Base-by-base conservation (phyloP, 2,329 filamentous ascomycete species). In the Fusarium continuum region DNA sequence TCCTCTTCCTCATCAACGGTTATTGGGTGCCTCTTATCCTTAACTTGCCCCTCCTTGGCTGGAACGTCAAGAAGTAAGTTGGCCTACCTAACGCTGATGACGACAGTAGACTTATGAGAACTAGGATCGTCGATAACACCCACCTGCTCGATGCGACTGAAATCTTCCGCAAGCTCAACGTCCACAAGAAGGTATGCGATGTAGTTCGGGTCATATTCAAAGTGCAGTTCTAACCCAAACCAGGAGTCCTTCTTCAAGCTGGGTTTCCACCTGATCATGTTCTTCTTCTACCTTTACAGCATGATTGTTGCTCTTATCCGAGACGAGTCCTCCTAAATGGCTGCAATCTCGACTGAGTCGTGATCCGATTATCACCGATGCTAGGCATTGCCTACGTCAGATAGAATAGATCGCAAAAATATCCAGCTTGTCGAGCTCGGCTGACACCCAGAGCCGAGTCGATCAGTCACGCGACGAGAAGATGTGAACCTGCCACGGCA, bases 201-300 rank as follows among this genome's bases (percentile, higher is more conserved):
- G 25, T 14, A 35, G 16, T 31, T 36, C 25, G 11, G 5, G n/a
- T 20, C 29, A 9, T 11, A 39, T 19, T 6, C 41, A 41, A 39
- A 32, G 26, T 13, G 44, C 44, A 47, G 25, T 19, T 49, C 68
- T 75, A 68, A 77, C 58, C 2, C 14, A 59, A 65, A 50, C 73
- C 54, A 97, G 93, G 95, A 99, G 87, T 98, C 95, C 1, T 99
- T 99, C 79, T 89, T 95, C 83, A 99, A 99, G 83, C 91, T 99
- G 36, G 95, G 94, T 53, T 99, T 99, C 85, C 95, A 99, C 80
- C 84, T 99, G 60, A 79, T 99, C 81, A 97, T 99, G 93, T 99
- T 99, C 87, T 99, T 99, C 88, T 99, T 98, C 87, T 99, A 99
- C 82, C 90, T 99, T 54, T 97, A 97, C 87, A 96, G 91, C 89